These are phyloP conservation scores for Diaporthe sp. DNA, from an alignment of 2,329 filamentous ascomycete species.

Conservation along the genomic window DNA sequence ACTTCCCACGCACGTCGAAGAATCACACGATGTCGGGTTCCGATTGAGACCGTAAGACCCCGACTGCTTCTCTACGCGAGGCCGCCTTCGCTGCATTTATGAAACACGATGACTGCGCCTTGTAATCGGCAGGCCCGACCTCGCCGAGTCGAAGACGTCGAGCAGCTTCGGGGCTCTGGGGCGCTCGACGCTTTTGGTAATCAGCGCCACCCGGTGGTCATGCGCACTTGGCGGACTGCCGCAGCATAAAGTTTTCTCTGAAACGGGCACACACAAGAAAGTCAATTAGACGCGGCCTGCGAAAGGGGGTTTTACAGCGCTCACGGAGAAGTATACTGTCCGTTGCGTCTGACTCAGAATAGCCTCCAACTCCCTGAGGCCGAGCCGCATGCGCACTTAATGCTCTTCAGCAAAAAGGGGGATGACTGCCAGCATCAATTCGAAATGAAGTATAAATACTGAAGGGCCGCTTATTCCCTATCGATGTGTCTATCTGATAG, in stretches of 20 bases:
- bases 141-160: not conserved
- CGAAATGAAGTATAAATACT: not conserved
- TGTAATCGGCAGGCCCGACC: not conserved
- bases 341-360: not conserved
- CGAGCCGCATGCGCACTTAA: not conserved
- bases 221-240: constrained; percentile 18
- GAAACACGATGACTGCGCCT: constrained; percentile 5
- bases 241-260: constrained; percentile 2
- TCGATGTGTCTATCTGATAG: too few species aligned
- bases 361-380: not conserved
- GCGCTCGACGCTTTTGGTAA: constrained; percentile 15
- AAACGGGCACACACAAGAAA: not conserved
- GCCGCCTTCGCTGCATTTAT: not conserved
- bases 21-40: not conserved
- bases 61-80: not conserved
- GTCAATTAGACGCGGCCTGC: not conserved
- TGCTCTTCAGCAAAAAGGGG: not conserved
- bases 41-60: not conserved
- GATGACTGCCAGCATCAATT: not conserved
- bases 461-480: not conserved
- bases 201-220: not conserved
- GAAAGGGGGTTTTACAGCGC: not conserved
- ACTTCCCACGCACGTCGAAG: not conserved
- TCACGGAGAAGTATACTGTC: not conserved
- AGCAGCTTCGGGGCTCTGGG: not conserved